phyloP scores from a whole-genome alignment of 2,329 filamentous ascomycete genomes.

The Mycocentrospora acerina region DNA sequence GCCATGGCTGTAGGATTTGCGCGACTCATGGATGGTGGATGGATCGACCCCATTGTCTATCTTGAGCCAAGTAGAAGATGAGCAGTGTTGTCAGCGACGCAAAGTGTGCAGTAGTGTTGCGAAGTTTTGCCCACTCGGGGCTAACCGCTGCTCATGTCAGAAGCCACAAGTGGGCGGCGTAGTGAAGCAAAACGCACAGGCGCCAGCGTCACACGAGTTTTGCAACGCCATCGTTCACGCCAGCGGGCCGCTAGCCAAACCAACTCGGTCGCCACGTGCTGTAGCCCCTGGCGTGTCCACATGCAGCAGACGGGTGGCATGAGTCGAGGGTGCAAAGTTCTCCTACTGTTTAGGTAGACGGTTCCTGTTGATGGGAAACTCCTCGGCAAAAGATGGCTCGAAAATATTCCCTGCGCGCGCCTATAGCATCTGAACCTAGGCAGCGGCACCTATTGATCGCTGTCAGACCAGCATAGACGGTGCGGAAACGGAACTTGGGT shows the following conservation, averaged over 20 bases:
- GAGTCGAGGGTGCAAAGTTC: constrained; percentile 26
- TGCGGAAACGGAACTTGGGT: too few species aligned
- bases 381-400: constrained; percentile 11
- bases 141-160: constrained; percentile 3
- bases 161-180: constrained; percentile 5
- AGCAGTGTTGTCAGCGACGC: constrained; percentile 14
- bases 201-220: constrained; percentile 5
- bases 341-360: constrained; percentile 24
- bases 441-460: not conserved
- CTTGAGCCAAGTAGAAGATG: constrained; percentile 3
- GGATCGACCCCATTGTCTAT: too few species aligned
- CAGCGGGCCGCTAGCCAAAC: constrained; percentile 33
- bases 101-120: constrained; percentile 17
- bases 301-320: constrained; percentile 22
- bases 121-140: constrained; percentile 3
- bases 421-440: constrained; percentile 10
- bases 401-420: constrained; percentile 12
- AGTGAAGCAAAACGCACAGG: too few species aligned
- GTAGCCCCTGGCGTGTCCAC: constrained; percentile 22
- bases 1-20: constrained; percentile 9
- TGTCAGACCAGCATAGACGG: not conserved
- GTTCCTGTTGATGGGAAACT: constrained; percentile 21
- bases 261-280: constrained; percentile 36
- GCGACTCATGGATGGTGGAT: too few species aligned
- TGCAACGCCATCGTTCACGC: constrained; percentile 28